Evolutionary conservation across 768 basidiomycete genomes (phyloP).

Genomic region (Leccinum incarnatum): DNA sequence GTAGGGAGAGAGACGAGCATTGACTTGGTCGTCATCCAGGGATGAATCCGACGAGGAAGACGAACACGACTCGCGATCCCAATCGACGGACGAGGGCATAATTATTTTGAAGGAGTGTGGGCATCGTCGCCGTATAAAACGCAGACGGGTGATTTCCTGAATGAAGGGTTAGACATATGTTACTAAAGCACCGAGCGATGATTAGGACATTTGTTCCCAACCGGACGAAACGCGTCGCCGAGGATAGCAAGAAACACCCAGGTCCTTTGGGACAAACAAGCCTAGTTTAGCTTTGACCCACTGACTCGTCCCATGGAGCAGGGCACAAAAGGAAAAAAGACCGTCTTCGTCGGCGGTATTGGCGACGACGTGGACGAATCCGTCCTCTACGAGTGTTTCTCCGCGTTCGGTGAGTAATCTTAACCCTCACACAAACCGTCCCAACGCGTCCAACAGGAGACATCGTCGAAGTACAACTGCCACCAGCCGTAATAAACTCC

Average conservation of each 20-base stretch:
- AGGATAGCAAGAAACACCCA: slow-evolving; percentile 6
- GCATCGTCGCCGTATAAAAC: slow-evolving; percentile 7
- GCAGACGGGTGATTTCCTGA: neutral
- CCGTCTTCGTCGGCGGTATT: slow-evolving; percentile 81
- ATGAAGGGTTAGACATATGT: neutral
- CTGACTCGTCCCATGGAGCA: slow-evolving; percentile 57
- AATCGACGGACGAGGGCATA: slow-evolving; percentile 67
- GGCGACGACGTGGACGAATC: slow-evolving; percentile 81
- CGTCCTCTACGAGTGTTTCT: slow-evolving; percentile 73
- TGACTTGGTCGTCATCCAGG: slow-evolving; percentile 50
- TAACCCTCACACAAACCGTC: neutral
- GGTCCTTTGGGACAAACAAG: slow-evolving; percentile 11
- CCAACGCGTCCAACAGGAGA: slow-evolving; percentile 57
- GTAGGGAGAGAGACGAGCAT: slow-evolving; percentile 55
- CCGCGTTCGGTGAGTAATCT: slow-evolving; percentile 71
- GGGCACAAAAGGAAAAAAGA: slow-evolving; percentile 82
- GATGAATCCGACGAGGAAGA: slow-evolving; percentile 50
- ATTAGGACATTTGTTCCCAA: slow-evolving; percentile 1
- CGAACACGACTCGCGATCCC: slow-evolving; percentile 34
- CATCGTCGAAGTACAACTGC: slow-evolving; percentile 88
- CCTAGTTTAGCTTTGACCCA: slow-evolving; percentile 6
- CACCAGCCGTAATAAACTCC: slow-evolving; percentile 72
- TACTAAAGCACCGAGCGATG: neutral
- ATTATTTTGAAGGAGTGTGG: slow-evolving; percentile 25
- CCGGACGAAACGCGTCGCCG: neutral